Base-by-base conservation (phyloP, 2,329 filamentous ascomycete species). In the Fusarium armeniacum region DNA sequence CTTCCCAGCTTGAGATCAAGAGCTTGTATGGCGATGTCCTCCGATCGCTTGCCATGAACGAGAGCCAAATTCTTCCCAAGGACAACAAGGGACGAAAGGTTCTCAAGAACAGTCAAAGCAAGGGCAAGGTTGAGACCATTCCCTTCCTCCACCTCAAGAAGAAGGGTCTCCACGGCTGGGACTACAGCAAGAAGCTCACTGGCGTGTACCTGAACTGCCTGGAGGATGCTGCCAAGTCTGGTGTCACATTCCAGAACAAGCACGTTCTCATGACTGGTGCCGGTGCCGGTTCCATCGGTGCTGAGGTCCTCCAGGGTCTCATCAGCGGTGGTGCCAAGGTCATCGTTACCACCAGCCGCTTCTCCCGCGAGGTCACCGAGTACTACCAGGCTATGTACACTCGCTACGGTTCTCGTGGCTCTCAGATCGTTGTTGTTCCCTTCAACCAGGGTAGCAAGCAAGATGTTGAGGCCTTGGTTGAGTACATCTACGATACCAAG, bases 391-490 rank as follows among this genome's bases (percentile, higher is more conserved):
- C 93, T 60, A 98, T 99, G 92, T 99, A 99, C 81, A 92, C 94
- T 68, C 92, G 94, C 65, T 97, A 92, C 76, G 96, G 96, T 76
- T 93, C 93, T 65, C 92, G 93, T 71, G 96, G 96, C 70, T 98
- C 96, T 61, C 94, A 98, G 83, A 91, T 99, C 58, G 93, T 99
- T 41, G 96, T 99, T 58, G 97, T 98, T 58, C 96, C 97, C 51
- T 99, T 99, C 89, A 99, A 99, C 82, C 94, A 98, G 81, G 96
- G 95, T 70, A 98, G 95, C 85, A 97, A 98, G 84, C 95, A 98
- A 80, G 96, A 99, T 78, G 93, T 98, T 36, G 93, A 98, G 80
- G 94, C 94, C 47, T 87, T 99, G 10, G 86, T 99, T 54, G 88
- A 98, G 65, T 99, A 98, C 84, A 97, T 99, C 78, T 99, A 98